Base-by-base conservation (phyloP, 768 basidiomycete species). In the Mycena polygramma region DNA sequence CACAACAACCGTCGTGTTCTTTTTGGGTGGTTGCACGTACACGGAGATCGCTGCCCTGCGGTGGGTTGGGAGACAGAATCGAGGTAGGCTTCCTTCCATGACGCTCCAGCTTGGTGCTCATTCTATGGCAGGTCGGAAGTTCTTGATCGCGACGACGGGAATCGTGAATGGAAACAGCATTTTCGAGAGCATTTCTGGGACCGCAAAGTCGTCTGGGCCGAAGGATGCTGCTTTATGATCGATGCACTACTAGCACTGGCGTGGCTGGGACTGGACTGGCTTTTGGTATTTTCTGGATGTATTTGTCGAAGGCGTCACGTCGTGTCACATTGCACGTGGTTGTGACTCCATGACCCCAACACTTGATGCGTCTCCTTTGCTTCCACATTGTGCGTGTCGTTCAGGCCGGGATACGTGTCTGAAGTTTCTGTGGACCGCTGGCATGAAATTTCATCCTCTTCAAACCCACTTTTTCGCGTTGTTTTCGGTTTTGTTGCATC, bases 11-110 rank as follows among this genome's bases (percentile, higher is more conserved):
- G 88, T 97, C 20, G 94, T 99, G 13, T 98, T 98, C 82, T 98
- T 99, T 88, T 82, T 99, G 39, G 98, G 98, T 35, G 98, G 97
- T 6, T 96, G 96, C 79, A 99, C 98, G 15, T 98, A 94, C 75
- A 97, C 97, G 11, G 98, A 99, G 83, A 96, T 99, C 68, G 92
- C 98, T 45, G 97, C 97, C 8, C 79, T 99, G 73, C 87, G 98
- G 78, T 98, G 96, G 95, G 92, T 97, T 76, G 88, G 90, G 65
- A 88, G 91, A 74, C 95, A 96, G 79, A 92, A 92, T 73, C 88
- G 87, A 86, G 97, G 95, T 90, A 76, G 35, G 81, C 61, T 63
- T 74, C 43, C 37, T 13, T 30, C 19, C n/a, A 14, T 37, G 39
- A 37, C 43, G 22, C 46, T 57, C n/a, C 43, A 36, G 13, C 11